Evolutionary conservation across 73 alveolate genomes (phyloP).

Genomic region (Paramecium caudatum): DNA sequence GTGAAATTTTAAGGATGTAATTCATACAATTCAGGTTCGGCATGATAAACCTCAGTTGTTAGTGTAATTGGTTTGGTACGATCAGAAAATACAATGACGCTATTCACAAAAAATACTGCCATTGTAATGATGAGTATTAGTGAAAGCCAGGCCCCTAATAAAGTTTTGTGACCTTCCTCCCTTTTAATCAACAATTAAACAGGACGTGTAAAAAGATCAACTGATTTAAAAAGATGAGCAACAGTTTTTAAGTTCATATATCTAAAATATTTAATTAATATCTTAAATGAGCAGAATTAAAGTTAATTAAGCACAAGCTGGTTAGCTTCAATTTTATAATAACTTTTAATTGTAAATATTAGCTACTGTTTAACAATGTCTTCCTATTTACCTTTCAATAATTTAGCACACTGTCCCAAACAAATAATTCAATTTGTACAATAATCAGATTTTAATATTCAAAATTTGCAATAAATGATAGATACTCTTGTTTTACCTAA

Average conservation of each 20-base stretch:
- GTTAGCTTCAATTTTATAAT: not conserved
- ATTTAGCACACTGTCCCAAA: conserved; percentile 63
- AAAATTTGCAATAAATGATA: conserved; percentile 11
- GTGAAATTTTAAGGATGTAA: conserved; percentile 29
- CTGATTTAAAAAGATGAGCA: not conserved
- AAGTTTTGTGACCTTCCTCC: conserved; percentile 60
- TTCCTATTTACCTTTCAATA: conserved; percentile 41
- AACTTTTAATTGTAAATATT: not conserved
- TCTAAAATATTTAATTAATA: not conserved
- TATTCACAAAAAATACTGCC: not conserved
- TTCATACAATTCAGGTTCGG: conserved; percentile 13
- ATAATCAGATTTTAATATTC: conserved; percentile 11
- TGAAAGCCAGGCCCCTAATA: not conserved
- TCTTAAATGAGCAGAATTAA: not conserved
- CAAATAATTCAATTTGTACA: conserved; percentile 34
- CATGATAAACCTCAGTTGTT: conserved; percentile 59
- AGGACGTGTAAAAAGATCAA: conserved; percentile 6
- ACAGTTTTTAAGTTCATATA: not conserved
- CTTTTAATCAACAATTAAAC: conserved; percentile 57
- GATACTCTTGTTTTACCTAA: conserved; percentile 26
- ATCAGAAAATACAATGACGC: not conserved
- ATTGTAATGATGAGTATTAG: not conserved
- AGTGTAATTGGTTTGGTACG: conserved; percentile 23
- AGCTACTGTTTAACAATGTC: conserved; percentile 38
- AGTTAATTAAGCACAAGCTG: not conserved